Percentiles rank a stretch among this genome's conserved stretches.
Evolutionary conservation across 768 basidiomycete genomes (phyloP).

Genomic region (Mycena metata): DNA sequence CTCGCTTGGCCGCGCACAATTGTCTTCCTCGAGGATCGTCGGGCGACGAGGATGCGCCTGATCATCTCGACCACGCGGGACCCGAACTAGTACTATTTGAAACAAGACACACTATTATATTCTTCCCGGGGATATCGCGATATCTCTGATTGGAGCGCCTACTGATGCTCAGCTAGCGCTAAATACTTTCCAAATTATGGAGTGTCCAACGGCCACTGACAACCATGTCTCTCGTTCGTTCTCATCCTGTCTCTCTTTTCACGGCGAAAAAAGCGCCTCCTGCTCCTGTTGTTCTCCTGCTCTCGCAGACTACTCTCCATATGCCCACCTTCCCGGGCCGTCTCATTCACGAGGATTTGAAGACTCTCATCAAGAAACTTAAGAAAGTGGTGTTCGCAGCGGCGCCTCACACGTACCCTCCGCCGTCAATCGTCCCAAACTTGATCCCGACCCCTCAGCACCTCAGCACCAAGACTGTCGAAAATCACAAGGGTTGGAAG

Average conservation of each 20-base stretch:
- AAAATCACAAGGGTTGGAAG: background rate
- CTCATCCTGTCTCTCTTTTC: slow-evolving; percentile 23
- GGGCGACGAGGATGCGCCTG: too few species aligned
- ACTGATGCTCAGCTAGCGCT: background rate
- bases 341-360: slow-evolving; percentile 31
- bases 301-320: slow-evolving; percentile 25
- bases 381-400: background rate
- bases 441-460: background rate
- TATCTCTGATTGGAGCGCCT: background rate
- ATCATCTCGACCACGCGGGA: too few species aligned
- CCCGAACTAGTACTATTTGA: too few species aligned
- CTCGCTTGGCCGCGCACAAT: too few species aligned
- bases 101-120: too few species aligned
- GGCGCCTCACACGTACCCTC: slow-evolving; percentile 21
- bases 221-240: slow-evolving; percentile 14
- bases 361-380: background rate
- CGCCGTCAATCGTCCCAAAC: background rate
- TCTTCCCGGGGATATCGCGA: slow-evolving; percentile 18
- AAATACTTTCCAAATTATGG: too few species aligned
- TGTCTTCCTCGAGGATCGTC: too few species aligned
- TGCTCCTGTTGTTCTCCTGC: slow-evolving; percentile 29
- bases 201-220: too few species aligned
- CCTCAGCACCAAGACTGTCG: slow-evolving; percentile 7
- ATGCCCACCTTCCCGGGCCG: slow-evolving; percentile 18
- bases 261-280: slow-evolving; percentile 25